Base-by-base conservation (phyloP, 257 asterid genomes). In the Asclepias syriaca region DNA sequence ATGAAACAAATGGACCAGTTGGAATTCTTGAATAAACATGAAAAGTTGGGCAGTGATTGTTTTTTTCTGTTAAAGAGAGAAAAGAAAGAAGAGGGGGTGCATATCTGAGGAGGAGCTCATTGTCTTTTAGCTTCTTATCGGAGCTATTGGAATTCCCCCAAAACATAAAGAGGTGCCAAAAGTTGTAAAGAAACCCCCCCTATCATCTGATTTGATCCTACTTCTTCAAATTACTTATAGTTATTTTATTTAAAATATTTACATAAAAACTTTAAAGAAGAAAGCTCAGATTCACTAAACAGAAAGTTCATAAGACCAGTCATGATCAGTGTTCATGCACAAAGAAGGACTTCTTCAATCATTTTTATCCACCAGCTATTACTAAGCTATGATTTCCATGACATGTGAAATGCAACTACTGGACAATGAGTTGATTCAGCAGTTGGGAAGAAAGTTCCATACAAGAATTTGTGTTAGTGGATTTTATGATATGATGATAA, bases 381-480 rank as follows among this genome's bases (percentile, higher is more conserved):
- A 14, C 32, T 21, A 71, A 9, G 48, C 50, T 58, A 8, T 45
- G 58, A 50, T 43, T 40, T 57, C 4, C 46, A 45, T 60, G 85
- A 73, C n/a, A n/a, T n/a, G n/a, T n/a, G n/a, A n/a, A n/a, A n/a
- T n/a, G n/a, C n/a, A n/a, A n/a, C n/a, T n/a, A n/a, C n/a, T n/a
- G n/a, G n/a, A n/a, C 58, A 43, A 65, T 68, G 55, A 82, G 72
- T 46, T 73, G 75, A 73, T 69, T 55, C 68, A 46, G 67, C 56
- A 29, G 45, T 51, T 37, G 64, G 59, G 69, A 63, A 68, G 54
- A 16, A 74, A 68, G 76, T 65, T 67, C 74, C 15, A 18, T 75
- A 80, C 32, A 39, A 73, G 68, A 48, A 50, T 58, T 43, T 43
- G 77, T 74, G 72, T 65, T 74, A 79, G 85, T 85, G 85, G 87